Base-by-base conservation (phyloP, 1,284 basidiomycete species). In the Tilletia indica region DNA sequence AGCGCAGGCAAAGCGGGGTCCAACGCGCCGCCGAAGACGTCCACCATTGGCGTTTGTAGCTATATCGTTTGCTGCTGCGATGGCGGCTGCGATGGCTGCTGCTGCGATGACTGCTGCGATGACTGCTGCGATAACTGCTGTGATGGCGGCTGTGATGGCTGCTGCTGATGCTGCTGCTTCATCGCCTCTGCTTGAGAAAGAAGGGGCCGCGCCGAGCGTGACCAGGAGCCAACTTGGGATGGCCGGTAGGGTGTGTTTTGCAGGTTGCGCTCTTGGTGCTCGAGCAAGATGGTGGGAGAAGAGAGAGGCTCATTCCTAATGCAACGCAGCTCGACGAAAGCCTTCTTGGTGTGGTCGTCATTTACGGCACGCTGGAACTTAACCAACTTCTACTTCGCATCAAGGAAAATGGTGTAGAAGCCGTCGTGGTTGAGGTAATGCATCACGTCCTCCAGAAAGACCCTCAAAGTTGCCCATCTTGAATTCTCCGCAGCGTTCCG, bases 231-330 rank as follows among this genome's bases (percentile, higher is more conserved):
- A 19, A 16, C 61, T 64, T 64, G 61, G 8, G 78, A 72, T 9
- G 85, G 85, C 6, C 85, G 80, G 75, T 86, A 86, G 2, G 84
- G 75, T 14, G 82, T 79, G 77, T 86, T 85, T 70, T 79, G 78
- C 51, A 80, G 74, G 54, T 80, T 78, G n/a, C 81, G 74, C 80
- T 96, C 94, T 84, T 95, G 92, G 64, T 94, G 93, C 85, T 97
- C 95, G 77, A 97, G 91, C 72, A 98, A 89, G 78, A 97, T 97
- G 77, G 94, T 96, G 69, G 42, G 42, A 45, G 42, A 3, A 45
- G 42, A 45, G 42, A 45, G 42, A 45, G 42, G 42, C 14, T 45
- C 42, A 45, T 45, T 45, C 42, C 42, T 45, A 14, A 45, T 45
- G 1, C 42, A 45, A 45, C 42, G 42, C 42, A 45, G 42, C 42